Conservation (phyloP, 805 yeast species). For the Candida oleophila region DNA sequence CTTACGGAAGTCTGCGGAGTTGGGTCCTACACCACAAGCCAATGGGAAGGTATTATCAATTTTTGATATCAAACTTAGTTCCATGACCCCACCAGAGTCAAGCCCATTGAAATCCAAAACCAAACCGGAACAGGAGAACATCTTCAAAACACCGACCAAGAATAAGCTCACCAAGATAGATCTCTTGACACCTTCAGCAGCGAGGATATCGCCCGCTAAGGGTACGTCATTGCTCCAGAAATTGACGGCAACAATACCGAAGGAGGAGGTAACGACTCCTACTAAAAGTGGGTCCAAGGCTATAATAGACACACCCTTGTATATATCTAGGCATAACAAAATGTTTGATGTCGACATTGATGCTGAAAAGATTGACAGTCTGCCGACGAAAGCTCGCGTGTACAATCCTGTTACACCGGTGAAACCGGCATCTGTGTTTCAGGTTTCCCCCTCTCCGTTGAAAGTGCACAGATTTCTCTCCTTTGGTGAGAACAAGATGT, state of each 20-base stretch:
- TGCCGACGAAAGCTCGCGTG: neutral
- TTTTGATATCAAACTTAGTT: conserved; percentile 50
- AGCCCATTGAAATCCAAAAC: conserved; percentile 31
- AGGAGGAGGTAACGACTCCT: neutral
- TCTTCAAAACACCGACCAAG: conserved; percentile 38
- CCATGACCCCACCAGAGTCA: conserved; percentile 40
- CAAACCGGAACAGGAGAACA: conserved; percentile 1
- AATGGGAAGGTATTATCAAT: conserved; percentile 74
- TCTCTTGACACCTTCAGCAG: conserved; percentile 4
- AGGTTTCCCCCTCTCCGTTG: conserved; percentile 48
- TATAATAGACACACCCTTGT: conserved; percentile 21
- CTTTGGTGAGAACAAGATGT: conserved; percentile 25
- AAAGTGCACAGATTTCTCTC: conserved; percentile 31
- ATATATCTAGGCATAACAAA: conserved; percentile 18
- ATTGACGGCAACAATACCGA: neutral
- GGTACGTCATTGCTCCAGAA: neutral
- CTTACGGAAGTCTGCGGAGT: conserved; percentile 6
- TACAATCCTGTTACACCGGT: conserved; percentile 4
- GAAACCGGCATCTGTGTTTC: conserved; percentile 20
- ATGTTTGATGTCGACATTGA: conserved; percentile 11
- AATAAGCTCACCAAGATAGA: conserved; percentile 12
- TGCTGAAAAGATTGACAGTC: neutral
- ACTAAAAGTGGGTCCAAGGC: neutral
- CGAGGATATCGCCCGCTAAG: neutral
- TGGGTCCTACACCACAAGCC: conserved; percentile 89